These are phyloP conservation scores for Candida broadrunensis DNA, from an alignment of 805 yeast genomes.

Conservation along the genomic window DNA sequence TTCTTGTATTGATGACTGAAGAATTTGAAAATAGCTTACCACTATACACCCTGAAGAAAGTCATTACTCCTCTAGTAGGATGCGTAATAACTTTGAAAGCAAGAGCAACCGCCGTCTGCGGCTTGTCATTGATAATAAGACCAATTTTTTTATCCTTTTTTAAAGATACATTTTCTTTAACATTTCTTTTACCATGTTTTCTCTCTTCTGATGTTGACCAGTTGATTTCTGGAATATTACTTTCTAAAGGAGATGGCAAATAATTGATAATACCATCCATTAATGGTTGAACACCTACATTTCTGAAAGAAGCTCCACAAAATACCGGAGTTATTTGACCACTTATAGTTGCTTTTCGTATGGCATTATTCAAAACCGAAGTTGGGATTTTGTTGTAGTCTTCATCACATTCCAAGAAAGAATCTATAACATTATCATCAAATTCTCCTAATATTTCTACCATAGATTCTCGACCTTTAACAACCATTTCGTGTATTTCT, in stretches of 20 bases:
- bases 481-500: slow-evolving; percentile 46
- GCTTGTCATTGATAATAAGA: slow-evolving; percentile 50
- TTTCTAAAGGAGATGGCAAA: slow-evolving; percentile 79
- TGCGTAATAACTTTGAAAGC: slow-evolving; percentile 93
- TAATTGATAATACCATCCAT: slow-evolving; percentile 77
- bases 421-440: slow-evolving; percentile 74
- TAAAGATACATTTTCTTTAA: slow-evolving; percentile 23
- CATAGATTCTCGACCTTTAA: slow-evolving; percentile 64
- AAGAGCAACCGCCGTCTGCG: slow-evolving; percentile 67
- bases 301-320: slow-evolving; percentile 90
- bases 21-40: slow-evolving; percentile 68
- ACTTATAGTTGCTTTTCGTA: slow-evolving; percentile 60
- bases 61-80: slow-evolving; percentile 76
- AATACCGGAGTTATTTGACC: slow-evolving; percentile 70
- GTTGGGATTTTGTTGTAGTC: slow-evolving; percentile 68
- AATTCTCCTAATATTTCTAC: slow-evolving; percentile 82
- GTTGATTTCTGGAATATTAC: slow-evolving; percentile 52
- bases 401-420: slow-evolving; percentile 68
- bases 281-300: slow-evolving; percentile 93
- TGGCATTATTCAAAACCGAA: slow-evolving; percentile 50
- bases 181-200: slow-evolving; percentile 14
- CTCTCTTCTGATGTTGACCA: slow-evolving; percentile 14
- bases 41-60: slow-evolving; percentile 83
- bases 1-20: slow-evolving; percentile 64
- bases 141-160: slow-evolving; percentile 43